Percentiles rank a stretch among this genome's conserved stretches.
phyloP scores from a whole-genome alignment of 208 protist genomes.

The Leishmania martiniquensis region DNA sequence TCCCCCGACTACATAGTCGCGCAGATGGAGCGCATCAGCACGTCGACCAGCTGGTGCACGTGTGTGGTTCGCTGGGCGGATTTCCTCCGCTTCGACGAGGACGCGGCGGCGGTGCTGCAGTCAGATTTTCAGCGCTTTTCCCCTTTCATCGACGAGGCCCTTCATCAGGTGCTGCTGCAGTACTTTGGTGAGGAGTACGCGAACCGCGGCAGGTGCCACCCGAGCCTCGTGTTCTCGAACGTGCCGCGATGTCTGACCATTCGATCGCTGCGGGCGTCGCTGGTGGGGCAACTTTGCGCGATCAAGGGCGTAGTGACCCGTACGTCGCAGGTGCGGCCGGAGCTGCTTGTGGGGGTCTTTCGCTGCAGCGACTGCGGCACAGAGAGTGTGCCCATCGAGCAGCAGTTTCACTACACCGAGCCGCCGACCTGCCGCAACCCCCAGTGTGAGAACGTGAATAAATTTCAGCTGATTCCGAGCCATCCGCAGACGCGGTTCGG shows the following conservation, averaged over 20 bases:
- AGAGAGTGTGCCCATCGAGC: conserved; percentile 87
- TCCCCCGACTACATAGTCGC: conserved; percentile 60
- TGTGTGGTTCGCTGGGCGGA: conserved; percentile 85
- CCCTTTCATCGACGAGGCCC: conserved; percentile 72
- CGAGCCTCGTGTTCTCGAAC: conserved; percentile 80
- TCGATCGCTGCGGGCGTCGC: conserved; percentile 91
- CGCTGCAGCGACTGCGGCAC: conserved; percentile 96
- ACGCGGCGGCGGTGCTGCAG: conserved; percentile 73
- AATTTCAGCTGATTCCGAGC: conserved; percentile 89
- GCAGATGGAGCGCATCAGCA: conserved; percentile 87
- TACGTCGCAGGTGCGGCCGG: conserved; percentile 98
- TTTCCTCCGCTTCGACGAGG: conserved; percentile 76
- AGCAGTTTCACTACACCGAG: conserved; percentile 99
- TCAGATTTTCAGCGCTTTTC: conserved; percentile 82
- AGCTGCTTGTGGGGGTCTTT: conserved; percentile 98
- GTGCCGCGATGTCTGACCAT: conserved; percentile 91
- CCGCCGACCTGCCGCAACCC: conserved; percentile 90
- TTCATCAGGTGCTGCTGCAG: conserved; percentile 79
- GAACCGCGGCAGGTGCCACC: conserved; percentile 72
- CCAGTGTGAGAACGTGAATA: conserved; percentile 91
- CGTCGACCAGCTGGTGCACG: conserved; percentile 72
- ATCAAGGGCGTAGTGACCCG: conserved; percentile 98
- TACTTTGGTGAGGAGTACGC: conserved; percentile 85
- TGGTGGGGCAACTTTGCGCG: conserved; percentile 95
- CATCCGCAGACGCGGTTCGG: conserved; percentile 93